These are phyloP conservation scores for Juglanconis sp. DNA, from an alignment of 2,329 filamentous ascomycete species.

Conservation along the genomic window DNA sequence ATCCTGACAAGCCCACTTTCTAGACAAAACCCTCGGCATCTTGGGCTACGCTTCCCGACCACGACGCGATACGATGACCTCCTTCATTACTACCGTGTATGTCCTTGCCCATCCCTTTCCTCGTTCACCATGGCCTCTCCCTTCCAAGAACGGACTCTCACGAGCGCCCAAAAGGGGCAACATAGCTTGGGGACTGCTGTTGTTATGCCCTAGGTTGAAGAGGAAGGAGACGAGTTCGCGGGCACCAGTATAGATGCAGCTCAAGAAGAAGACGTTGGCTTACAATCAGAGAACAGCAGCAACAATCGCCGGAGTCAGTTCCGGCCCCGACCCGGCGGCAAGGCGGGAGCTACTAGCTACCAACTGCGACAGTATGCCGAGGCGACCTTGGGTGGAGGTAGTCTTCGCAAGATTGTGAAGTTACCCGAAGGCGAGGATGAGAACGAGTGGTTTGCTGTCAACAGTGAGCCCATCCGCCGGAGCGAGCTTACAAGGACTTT, in stretches of 20 bases:
- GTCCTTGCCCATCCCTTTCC: constrained; percentile 45
- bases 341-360: constrained; percentile 81
- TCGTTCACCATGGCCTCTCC: constrained; percentile 33
- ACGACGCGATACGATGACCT: constrained; percentile 55
- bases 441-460: constrained; percentile 97
- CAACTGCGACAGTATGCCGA: constrained; percentile 98
- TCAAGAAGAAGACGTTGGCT: neutral
- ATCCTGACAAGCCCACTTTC: neutral
- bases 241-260: neutral
- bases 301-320: constrained; percentile 87
- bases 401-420: constrained; percentile 92
- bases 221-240: neutral
- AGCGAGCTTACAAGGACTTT: neutral
- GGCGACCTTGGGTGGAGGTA: constrained; percentile 91
- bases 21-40: neutral
- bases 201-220: neutral
- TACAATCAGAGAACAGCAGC: constrained; percentile 55
- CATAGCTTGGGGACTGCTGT: neutral
- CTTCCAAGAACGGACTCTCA: neutral
- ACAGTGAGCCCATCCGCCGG: constrained; percentile 58
- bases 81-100: constrained; percentile 80
- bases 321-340: constrained; percentile 78
- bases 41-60: neutral
- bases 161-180: neutral
- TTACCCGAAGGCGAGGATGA: constrained; percentile 95